A percentile compares a stretch with the other conserved stretches of the same genome.
phyloP scores from a whole-genome alignment of 2,329 filamentous ascomycete genomes.

The Huntiella bhutanensis region DNA sequence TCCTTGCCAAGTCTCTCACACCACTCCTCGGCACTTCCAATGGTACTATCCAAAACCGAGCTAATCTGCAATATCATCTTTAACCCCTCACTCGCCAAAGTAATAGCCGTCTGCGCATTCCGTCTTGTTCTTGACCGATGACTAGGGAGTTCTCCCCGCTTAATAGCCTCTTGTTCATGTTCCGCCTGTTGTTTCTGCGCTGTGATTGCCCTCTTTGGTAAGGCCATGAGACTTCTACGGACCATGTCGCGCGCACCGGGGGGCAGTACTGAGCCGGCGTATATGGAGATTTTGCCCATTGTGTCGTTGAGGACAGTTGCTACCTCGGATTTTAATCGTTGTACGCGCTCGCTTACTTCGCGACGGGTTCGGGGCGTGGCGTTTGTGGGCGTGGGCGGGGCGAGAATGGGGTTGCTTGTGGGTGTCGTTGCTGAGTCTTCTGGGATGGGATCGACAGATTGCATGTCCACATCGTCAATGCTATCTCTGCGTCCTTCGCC shows the following conservation, averaged over 20 bases:
- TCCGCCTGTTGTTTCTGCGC: constrained; percentile 27
- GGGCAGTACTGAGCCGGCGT: constrained; percentile 77
- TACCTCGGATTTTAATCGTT: constrained; percentile 48
- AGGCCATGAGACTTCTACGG: constrained; percentile 60
- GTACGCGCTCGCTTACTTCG: constrained; percentile 43
- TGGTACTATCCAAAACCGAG: constrained; percentile 70
- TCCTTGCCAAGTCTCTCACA: constrained; percentile 50
- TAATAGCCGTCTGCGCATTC: constrained; percentile 57
- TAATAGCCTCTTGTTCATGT: constrained; percentile 8
- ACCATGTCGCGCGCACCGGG: constrained; percentile 76
- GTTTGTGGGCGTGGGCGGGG: neutral
- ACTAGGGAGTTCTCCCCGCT: constrained; percentile 8
- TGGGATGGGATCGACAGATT: constrained; percentile 13
- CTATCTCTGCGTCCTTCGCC: constrained; percentile 7
- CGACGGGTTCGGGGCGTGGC: constrained; percentile 6
- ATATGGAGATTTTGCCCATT: constrained; percentile 69
- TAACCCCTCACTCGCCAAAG: constrained; percentile 74
- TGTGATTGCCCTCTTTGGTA: constrained; percentile 65
- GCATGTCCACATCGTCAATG: constrained; percentile 10
- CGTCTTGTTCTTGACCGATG: constrained; percentile 18
- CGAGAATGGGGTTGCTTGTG: neutral
- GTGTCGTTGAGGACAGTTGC: constrained; percentile 65
- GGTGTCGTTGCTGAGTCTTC: neutral
- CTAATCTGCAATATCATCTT: constrained; percentile 92
- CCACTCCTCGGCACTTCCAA: constrained; percentile 83